These are phyloP conservation scores for Trichophyton mentagrophytes DNA, from an alignment of 2,329 filamentous ascomycete species.

Conservation along the genomic window DNA sequence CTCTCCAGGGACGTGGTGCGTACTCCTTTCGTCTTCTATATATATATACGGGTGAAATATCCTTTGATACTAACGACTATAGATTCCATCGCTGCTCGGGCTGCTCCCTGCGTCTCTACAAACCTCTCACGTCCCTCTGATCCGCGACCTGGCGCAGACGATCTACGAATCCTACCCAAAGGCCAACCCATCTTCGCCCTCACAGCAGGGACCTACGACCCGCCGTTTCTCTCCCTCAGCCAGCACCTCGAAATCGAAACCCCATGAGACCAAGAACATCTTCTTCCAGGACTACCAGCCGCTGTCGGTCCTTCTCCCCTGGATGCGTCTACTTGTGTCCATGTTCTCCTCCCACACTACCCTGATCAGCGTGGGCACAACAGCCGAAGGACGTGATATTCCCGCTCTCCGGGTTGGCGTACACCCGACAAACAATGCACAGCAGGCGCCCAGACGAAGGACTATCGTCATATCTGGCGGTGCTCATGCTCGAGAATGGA, in stretches of 20 bases:
- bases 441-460: constrained; percentile 44
- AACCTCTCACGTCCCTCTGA: constrained; percentile 57
- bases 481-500: constrained; percentile 93
- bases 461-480: constrained; percentile 75
- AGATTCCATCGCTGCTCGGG: constrained; percentile 60
- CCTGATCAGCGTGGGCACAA: constrained; percentile 64
- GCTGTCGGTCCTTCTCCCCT: constrained; percentile 67
- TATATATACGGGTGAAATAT: constrained; percentile 5
- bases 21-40: constrained; percentile 10
- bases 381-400: constrained; percentile 79
- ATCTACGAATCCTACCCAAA: constrained; percentile 62
- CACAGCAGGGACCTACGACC: constrained; percentile 15
- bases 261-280: constrained; percentile 43
- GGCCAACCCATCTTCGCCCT: constrained; percentile 13
- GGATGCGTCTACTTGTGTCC: constrained; percentile 80
- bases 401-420: constrained; percentile 64
- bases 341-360: constrained; percentile 76
- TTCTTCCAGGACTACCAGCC: constrained; percentile 94
- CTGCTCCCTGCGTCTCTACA: constrained; percentile 65
- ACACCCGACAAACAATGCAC: constrained; percentile 36
- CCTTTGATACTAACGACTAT: constrained; percentile 1
- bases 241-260: constrained; percentile 13
- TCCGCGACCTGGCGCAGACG: constrained; percentile 65
- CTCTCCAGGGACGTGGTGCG: constrained; percentile 61
- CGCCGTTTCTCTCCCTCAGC: constrained; percentile 21